These are phyloP conservation scores for Mucor irregularis DNA, from an alignment of 371 early-diverging fungal genomes.

Conservation along the genomic window DNA sequence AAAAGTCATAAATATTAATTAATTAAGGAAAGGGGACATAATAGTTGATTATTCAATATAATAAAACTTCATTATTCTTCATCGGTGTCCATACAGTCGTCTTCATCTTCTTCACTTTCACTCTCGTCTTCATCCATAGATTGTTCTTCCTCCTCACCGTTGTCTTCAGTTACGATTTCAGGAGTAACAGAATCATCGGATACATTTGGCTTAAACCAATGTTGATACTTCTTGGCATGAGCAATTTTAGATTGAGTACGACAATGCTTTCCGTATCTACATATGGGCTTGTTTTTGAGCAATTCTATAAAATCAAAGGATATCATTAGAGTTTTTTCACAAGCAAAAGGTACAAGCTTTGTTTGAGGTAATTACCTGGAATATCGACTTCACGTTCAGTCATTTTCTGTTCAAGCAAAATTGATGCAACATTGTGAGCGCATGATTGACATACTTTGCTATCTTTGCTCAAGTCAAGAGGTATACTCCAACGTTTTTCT, in stretches of 20 bases:
- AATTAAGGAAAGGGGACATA: background rate
- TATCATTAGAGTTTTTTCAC: background rate
- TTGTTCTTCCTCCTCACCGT: conserved; percentile 1
- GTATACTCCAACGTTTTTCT: conserved; percentile 37
- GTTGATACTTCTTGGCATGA: conserved; percentile 47
- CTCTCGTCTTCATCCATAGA: background rate
- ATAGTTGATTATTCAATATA: background rate
- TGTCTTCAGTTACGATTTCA: conserved; percentile 1
- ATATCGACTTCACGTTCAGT: conserved; percentile 2
- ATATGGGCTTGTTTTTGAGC: conserved; percentile 22
- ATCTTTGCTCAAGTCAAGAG: conserved; percentile 24
- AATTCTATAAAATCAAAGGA: conserved; percentile 1
- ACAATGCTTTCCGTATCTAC: conserved; percentile 51
- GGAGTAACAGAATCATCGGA: background rate
- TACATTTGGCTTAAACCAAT: conserved; percentile 29
- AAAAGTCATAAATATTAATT: too few species aligned
- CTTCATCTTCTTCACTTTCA: conserved; percentile 4
- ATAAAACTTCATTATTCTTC: too few species aligned
- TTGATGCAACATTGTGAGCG: conserved; percentile 25
- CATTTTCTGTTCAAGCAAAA: conserved; percentile 28
- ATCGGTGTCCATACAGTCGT: conserved; percentile 15
- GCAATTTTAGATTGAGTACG: conserved; percentile 22
- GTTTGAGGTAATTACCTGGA: too few species aligned
- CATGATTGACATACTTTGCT: conserved; percentile 42
- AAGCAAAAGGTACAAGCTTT: background rate